These are phyloP conservation scores for Penicillium nucicola DNA, from an alignment of 495 filamentous ascomycete genomes.

Conservation along the genomic window DNA sequence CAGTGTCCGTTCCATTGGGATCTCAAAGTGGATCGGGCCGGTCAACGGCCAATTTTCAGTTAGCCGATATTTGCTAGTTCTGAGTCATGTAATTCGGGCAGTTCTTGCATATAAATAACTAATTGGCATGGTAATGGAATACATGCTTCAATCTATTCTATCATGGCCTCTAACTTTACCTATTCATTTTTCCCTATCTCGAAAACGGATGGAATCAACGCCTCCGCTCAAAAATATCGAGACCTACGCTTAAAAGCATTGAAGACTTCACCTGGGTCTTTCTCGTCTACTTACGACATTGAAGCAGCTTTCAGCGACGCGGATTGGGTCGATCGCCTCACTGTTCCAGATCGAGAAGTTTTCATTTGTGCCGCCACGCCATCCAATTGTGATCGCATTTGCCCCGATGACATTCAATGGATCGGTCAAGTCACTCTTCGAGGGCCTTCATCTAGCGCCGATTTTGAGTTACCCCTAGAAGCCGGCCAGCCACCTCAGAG, in stretches of 20 bases:
- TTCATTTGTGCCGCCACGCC: conserved; percentile 33
- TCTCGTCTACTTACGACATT: conserved; percentile 30
- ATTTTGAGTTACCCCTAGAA: conserved; percentile 20
- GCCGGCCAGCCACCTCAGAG: conserved; percentile 12
- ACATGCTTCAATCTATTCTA: not conserved
- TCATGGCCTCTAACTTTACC: conserved; percentile 6
- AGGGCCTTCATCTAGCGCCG: conserved; percentile 18
- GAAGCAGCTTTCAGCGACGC: conserved; percentile 26
- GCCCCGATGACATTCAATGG: conserved; percentile 19
- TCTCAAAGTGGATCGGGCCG: too few species aligned
- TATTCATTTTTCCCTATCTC: conserved; percentile 20
- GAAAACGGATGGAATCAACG: conserved; percentile 10
- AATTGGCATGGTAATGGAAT: not conserved
- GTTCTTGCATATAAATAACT: not conserved
- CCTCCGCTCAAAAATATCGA: conserved; percentile 24
- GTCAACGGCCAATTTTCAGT: conserved; percentile 8
- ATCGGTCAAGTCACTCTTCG: conserved; percentile 33
- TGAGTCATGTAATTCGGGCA: not conserved
- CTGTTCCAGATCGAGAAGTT: conserved; percentile 10
- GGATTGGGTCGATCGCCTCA: conserved; percentile 25
- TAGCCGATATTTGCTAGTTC: not conserved
- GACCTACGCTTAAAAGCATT: conserved; percentile 23
- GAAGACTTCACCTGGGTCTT: conserved; percentile 23
- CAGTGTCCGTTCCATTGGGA: too few species aligned
- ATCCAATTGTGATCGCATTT: not conserved